Percentiles rank a stretch among this genome's conserved stretches.
These are phyloP conservation scores for Oemleria cerasiformis DNA, from an alignment of 306 rosid genomes.

Conservation along the genomic window DNA sequence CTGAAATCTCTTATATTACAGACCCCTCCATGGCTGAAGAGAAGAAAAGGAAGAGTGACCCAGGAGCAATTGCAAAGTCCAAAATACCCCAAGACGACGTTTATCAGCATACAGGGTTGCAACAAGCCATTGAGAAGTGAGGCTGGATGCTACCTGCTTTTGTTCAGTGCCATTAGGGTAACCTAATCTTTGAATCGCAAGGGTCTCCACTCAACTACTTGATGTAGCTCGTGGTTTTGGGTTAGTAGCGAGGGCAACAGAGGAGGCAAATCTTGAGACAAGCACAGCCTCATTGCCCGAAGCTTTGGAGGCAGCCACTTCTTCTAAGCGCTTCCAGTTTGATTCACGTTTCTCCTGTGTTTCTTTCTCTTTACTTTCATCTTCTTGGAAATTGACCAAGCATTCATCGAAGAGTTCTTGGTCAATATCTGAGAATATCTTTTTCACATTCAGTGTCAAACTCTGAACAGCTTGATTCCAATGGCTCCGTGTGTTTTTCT, in stretches of 20 bases:
- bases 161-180: constrained; percentile 4
- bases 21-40: constrained; percentile 33
- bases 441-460: constrained; percentile 57
- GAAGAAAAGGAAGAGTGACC: constrained; percentile 20
- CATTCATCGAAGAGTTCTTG: constrained; percentile 52
- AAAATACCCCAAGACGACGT: constrained; percentile 13
- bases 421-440: constrained; percentile 56
- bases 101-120: constrained; percentile 11
- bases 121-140: constrained; percentile 13
- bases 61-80: constrained; percentile 26
- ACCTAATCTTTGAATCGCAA: constrained; percentile 6
- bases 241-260: constrained; percentile 36
- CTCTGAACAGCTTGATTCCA: constrained; percentile 77
- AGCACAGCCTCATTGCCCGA: constrained; percentile 48
- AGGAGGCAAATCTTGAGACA: constrained; percentile 41
- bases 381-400: constrained; percentile 45
- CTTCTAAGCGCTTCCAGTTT: constrained; percentile 57
- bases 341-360: constrained; percentile 50
- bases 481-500: constrained; percentile 48
- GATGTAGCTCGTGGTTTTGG: constrained; percentile 31
- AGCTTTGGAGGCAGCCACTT: constrained; percentile 45
- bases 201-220: constrained; percentile 35
- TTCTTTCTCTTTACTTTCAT: constrained; percentile 49
- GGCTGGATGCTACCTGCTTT: constrained; percentile 13
- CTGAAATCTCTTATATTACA: constrained; percentile 39